Conservation (phyloP, 2,329 filamentous ascomycete genomes). For the Botryosphaeria dothidea region DNA sequence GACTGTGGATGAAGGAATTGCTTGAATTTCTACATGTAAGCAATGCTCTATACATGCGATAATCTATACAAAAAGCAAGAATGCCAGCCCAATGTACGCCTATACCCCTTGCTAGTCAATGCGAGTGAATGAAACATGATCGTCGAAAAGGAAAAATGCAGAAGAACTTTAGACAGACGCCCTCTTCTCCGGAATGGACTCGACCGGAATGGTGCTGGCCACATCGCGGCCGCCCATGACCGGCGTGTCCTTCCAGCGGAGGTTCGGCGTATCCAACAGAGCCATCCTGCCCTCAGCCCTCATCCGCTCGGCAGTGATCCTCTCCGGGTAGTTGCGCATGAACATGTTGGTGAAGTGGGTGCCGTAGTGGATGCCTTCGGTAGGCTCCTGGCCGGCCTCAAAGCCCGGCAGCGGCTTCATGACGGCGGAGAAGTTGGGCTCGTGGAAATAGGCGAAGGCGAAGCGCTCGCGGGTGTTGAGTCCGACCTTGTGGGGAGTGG, state of each 20-base stretch:
- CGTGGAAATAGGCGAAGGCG: constrained; percentile 55
- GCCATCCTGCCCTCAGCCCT: constrained; percentile 21
- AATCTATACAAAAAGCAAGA: no score
- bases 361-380: constrained; percentile 52
- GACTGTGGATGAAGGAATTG: no score
- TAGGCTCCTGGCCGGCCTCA: background rate
- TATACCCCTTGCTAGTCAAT: no score
- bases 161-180: background rate
- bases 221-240: background rate
- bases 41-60: no score
- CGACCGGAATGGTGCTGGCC: background rate
- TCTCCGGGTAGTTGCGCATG: constrained; percentile 51
- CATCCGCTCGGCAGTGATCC: constrained; percentile 45
- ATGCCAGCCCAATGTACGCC: no score
- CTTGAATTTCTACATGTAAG: no score
- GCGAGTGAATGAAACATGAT: no score
- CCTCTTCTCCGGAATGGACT: background rate
- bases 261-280: background rate
- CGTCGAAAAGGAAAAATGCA: background rate
- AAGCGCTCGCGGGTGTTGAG: constrained; percentile 51
- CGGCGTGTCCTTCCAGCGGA: background rate
- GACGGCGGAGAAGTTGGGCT: constrained; percentile 51
- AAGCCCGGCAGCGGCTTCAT: constrained; percentile 46
- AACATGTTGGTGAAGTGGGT: constrained; percentile 56
- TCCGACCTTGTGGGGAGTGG: constrained; percentile 54